These are phyloP conservation scores for Fusarium haematococcum DNA, from an alignment of 2,329 filamentous ascomycete species.

Conservation along the genomic window DNA sequence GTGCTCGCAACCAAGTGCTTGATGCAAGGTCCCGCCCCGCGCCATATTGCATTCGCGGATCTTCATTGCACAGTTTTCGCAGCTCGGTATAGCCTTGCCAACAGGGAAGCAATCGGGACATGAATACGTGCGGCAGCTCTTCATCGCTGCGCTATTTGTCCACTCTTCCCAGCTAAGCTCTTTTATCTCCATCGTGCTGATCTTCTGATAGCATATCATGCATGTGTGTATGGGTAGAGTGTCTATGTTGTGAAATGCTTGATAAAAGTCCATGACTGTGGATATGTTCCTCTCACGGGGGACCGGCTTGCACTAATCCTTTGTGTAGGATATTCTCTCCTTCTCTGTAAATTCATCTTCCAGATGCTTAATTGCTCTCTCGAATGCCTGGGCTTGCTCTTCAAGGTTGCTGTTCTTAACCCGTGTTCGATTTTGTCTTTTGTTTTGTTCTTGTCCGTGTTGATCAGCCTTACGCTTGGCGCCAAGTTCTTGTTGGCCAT, in stretches of 20 bases:
- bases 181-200: not conserved
- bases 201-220: slow-evolving; percentile 5
- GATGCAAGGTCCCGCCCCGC: not conserved
- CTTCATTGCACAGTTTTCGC: not conserved
- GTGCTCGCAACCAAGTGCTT: slow-evolving; percentile 9
- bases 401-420: not conserved
- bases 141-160: not conserved
- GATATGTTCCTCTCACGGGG: slow-evolving; percentile 3
- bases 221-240: not conserved
- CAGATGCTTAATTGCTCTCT: not conserved
- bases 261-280: not conserved
- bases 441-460: not conserved
- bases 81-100: not conserved
- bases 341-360: not conserved
- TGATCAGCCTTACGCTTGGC: not conserved
- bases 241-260: not conserved
- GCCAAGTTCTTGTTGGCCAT: not conserved
- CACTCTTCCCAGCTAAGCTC: not conserved
- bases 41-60: not conserved
- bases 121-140: not conserved
- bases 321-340: not conserved
- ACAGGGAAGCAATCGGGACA: not conserved
- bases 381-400: not conserved
- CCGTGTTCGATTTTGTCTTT: not conserved
- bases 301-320: not conserved